Conservation (phyloP, 2,329 filamentous ascomycete species). For the Venturia aucupariae region DNA sequence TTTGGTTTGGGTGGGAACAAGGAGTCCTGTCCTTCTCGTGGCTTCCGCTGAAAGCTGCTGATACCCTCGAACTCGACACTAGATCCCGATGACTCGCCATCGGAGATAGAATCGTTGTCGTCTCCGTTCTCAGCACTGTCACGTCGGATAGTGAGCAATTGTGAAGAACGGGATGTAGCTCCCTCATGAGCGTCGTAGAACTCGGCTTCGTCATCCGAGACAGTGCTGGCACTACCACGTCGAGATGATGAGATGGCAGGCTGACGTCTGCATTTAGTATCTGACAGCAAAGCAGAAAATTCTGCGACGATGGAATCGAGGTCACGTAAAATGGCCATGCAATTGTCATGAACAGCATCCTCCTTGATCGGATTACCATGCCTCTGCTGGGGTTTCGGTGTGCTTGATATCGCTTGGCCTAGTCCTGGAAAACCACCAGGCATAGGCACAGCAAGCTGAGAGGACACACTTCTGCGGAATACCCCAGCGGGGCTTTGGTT, state of each 20-base stretch:
- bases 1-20: slow-evolving; percentile 71
- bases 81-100: slow-evolving; percentile 50
- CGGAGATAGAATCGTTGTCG: slow-evolving; percentile 36
- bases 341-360: slow-evolving; percentile 64
- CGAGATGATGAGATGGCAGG: slow-evolving; percentile 33
- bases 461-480: slow-evolving; percentile 42
- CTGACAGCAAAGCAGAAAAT: slow-evolving; percentile 66
- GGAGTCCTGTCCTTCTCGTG: slow-evolving; percentile 28
- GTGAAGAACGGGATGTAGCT: slow-evolving; percentile 43
- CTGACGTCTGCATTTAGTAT: slow-evolving; percentile 68
- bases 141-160: slow-evolving; percentile 65
- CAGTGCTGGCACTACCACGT: slow-evolving; percentile 69
- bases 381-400: slow-evolving; percentile 36
- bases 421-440: slow-evolving; percentile 28
- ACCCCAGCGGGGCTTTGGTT: slow-evolving; percentile 32
- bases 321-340: slow-evolving; percentile 72
- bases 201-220: slow-evolving; percentile 44
- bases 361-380: slow-evolving; percentile 11
- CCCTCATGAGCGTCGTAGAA: slow-evolving; percentile 87
- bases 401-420: slow-evolving; percentile 19
- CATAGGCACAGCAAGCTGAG: slow-evolving; percentile 42
- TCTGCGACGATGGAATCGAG: slow-evolving; percentile 76
- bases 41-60: slow-evolving; percentile 31
- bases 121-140: slow-evolving; percentile 53
- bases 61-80: slow-evolving; percentile 48